phyloP scores from a whole-genome alignment of 148 eudicot species.

The Rhododendron ferrugineum region DNA sequence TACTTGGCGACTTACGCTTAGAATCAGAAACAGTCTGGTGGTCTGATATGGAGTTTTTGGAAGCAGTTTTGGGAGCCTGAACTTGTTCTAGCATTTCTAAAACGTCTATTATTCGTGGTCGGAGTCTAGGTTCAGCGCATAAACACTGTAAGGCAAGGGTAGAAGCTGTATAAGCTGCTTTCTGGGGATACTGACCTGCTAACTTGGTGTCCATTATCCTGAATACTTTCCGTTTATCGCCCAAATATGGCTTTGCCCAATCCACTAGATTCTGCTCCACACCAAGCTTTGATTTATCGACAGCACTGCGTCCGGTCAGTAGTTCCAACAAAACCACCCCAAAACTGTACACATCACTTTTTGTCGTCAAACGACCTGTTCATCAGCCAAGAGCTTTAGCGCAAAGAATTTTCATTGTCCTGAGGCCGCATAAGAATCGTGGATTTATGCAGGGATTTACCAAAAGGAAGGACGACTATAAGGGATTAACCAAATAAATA shows the following conservation, averaged over 20 bases:
- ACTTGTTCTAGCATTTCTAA: slow-evolving; percentile 67
- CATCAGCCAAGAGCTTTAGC: not conserved
- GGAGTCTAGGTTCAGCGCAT: slow-evolving; percentile 40
- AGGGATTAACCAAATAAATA: not conserved
- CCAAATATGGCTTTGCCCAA: slow-evolving; percentile 66
- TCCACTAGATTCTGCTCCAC: slow-evolving; percentile 57
- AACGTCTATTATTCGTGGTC: slow-evolving; percentile 69
- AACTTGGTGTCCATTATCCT: slow-evolving; percentile 68
- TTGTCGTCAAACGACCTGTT: slow-evolving; percentile 61
- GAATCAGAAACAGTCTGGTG: slow-evolving; percentile 29
- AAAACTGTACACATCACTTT: slow-evolving; percentile 73
- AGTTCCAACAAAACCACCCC: slow-evolving; percentile 74
- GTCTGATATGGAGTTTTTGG: slow-evolving; percentile 24
- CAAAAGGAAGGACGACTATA: not conserved
- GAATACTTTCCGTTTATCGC: slow-evolving; percentile 50
- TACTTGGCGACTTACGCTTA: slow-evolving; percentile 27
- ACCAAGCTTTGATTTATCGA: slow-evolving; percentile 45
- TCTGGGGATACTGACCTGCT: slow-evolving; percentile 69
- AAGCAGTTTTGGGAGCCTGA: slow-evolving; percentile 36
- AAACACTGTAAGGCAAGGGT: slow-evolving; percentile 56
- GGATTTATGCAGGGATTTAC: not conserved
- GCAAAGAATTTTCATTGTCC: not conserved
- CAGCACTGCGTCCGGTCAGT: slow-evolving; percentile 56
- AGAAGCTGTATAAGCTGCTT: slow-evolving; percentile 55
- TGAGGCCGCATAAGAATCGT: not conserved